Base-by-base conservation (phyloP, 2,329 filamentous ascomycete genomes). In the Corinectria fuckeliana region DNA sequence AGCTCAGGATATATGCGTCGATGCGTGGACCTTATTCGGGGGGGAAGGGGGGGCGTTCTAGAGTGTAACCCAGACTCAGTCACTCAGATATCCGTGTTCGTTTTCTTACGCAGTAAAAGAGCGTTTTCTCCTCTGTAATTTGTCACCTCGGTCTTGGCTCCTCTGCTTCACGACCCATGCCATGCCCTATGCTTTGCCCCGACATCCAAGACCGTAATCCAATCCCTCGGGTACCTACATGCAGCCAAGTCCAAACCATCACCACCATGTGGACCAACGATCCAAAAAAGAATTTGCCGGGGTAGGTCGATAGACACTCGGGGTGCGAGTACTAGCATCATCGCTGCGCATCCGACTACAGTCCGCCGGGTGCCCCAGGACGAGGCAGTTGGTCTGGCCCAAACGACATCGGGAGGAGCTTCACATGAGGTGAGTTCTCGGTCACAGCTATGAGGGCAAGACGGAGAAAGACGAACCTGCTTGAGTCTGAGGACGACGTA, bases 361-460 rank as follows among this genome's bases (percentile, higher is more conserved):
- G 38, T 44, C 45, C 45, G 10, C 47, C 50, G 18, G 26, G 28
- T 16, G 62, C 51, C n/a, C 50, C 63, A 52, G 78, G 77, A 5
- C 77, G 74, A 7, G 80, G 80, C 49, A 90, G 77, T 49, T 84
- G 78, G 34, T 86, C 84, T 0, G 88, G 88, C 0, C 88, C 88
- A 75, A 91, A 91, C 0, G 88, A 90, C 68, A 89, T 74, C 2
- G 88, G 88, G 34, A 91, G 79, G 58, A 91, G 77, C 88, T 91
- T 57, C 4, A 50, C 13, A 2, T n/a, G 7, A 6, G 14, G 56
- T 63, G 26, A 70, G 66, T 41, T 13, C 16, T 55, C 18, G 57
- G 54, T 50, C 7, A 38, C 30, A 4, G 38, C 28, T 11, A 30
- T 6, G 14, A 13, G 18, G 10, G 3, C 8, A 50, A 38, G 44